Conservation (phyloP, 345 rosid species). For the Theobroma cacao region DNA sequence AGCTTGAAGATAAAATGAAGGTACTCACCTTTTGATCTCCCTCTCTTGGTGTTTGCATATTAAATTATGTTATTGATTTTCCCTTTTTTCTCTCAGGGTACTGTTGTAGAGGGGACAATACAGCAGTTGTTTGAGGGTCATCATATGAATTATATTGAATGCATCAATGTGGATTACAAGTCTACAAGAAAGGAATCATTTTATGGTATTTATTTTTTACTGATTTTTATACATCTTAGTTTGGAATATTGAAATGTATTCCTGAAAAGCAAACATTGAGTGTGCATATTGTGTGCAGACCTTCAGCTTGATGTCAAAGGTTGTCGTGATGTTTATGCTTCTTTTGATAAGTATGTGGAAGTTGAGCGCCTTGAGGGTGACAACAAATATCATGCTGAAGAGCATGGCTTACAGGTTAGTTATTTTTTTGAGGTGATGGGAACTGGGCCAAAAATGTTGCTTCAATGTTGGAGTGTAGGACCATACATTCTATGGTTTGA, state of each 20-base stretch:
- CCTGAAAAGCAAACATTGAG: not conserved
- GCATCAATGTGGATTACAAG: conserved; percentile 94
- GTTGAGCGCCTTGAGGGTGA: conserved; percentile 98
- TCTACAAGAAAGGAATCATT: conserved; percentile 96
- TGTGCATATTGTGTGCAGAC: conserved; percentile 46
- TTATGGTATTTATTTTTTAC: conserved; percentile 57
- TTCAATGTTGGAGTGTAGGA: not conserved
- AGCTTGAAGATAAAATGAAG: conserved; percentile 98
- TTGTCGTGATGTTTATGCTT: conserved; percentile 93
- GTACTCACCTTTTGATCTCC: conserved; percentile 29
- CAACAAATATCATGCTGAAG: conserved; percentile 94
- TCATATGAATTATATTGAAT: conserved; percentile 96
- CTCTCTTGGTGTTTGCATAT: not conserved
- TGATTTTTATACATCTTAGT: not conserved
- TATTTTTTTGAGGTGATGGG: not conserved
- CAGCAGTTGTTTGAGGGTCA: conserved; percentile 97
- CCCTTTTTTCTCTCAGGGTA: conserved; percentile 48
- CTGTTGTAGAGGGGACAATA: conserved; percentile 98
- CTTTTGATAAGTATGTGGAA: conserved; percentile 99
- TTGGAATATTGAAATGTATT: conserved; percentile 14
- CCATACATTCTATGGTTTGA: not conserved
- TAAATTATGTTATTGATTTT: not conserved
- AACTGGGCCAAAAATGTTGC: not conserved
- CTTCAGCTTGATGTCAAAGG: conserved; percentile 99
- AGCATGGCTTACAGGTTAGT: conserved; percentile 88